phyloP scores from a whole-genome alignment of 805 yeast species.

The Scheffersomyces amazonensis region DNA sequence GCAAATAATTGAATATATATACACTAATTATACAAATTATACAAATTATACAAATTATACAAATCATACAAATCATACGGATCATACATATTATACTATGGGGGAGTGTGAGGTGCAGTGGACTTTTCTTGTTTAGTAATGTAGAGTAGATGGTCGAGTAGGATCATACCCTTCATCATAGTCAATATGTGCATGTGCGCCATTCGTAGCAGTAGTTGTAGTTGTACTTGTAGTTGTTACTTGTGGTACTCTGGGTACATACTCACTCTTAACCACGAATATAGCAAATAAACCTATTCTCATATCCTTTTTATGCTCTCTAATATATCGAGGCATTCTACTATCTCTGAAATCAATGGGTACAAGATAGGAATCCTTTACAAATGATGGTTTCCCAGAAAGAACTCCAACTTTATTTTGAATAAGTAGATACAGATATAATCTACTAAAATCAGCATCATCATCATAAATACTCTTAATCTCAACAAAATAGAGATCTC shows the following conservation, averaged over 20 bases:
- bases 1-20: too few species aligned
- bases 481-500: conserved; percentile 54
- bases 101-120: too few species aligned
- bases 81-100: too few species aligned
- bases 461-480: conserved; percentile 23
- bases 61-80: too few species aligned
- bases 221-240: not conserved
- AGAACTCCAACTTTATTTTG: conserved; percentile 60
- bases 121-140: too few species aligned
- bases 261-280: conserved; percentile 36
- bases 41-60: too few species aligned
- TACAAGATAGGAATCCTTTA: conserved; percentile 63
- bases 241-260: conserved; percentile 17
- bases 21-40: too few species aligned
- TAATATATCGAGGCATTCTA: conserved; percentile 19
- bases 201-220: too few species aligned
- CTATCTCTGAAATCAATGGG: conserved; percentile 31
- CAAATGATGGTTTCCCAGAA: conserved; percentile 44
- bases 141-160: too few species aligned
- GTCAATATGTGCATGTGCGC: too few species aligned
- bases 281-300: conserved; percentile 29
- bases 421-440: conserved; percentile 43
- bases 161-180: too few species aligned
- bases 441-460: conserved; percentile 24
- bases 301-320: conserved; percentile 9